A percentile compares a stretch with the other conserved stretches of the same genome.
Conservation (phyloP, 805 yeast genomes). For the Kodamaea leandrae region DNA sequence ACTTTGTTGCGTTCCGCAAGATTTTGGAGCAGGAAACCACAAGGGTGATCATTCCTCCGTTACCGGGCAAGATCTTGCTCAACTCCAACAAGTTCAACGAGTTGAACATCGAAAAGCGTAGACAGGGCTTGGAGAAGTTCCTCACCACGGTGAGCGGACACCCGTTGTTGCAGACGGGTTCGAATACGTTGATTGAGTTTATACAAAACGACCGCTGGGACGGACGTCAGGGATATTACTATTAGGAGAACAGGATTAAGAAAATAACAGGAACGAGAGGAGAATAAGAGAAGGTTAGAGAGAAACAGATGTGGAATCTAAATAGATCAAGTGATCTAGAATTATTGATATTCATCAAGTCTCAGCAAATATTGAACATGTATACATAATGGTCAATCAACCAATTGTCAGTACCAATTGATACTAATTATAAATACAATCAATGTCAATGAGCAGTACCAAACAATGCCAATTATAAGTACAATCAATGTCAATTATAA, state of each 20-base stretch:
- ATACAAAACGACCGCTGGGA: slow-evolving; percentile 87
- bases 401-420: too few relatives aligned
- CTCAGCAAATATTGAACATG: too few relatives aligned
- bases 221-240: slow-evolving; percentile 19
- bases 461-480: too few relatives aligned
- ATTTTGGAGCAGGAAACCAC: slow-evolving; percentile 73
- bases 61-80: slow-evolving; percentile 83
- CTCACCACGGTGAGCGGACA: slow-evolving; percentile 81
- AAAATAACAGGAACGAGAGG: too few relatives aligned
- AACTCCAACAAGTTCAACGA: slow-evolving; percentile 72
- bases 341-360: too few relatives aligned
- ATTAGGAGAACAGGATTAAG: slow-evolving; percentile 6
- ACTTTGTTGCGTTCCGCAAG: slow-evolving; percentile 78
- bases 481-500: too few relatives aligned
- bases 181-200: slow-evolving; percentile 73
- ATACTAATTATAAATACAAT: too few relatives aligned
- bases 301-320: too few relatives aligned
- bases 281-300: too few relatives aligned
- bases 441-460: too few relatives aligned
- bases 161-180: slow-evolving; percentile 86
- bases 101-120: slow-evolving; percentile 76
- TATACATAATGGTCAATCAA: too few relatives aligned
- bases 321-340: too few relatives aligned
- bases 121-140: slow-evolving; percentile 82
- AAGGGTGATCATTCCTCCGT: slow-evolving; percentile 76